Evolutionary conservation across 768 basidiomycete genomes (phyloP).

Genomic region (Termitomyces titanicus): DNA sequence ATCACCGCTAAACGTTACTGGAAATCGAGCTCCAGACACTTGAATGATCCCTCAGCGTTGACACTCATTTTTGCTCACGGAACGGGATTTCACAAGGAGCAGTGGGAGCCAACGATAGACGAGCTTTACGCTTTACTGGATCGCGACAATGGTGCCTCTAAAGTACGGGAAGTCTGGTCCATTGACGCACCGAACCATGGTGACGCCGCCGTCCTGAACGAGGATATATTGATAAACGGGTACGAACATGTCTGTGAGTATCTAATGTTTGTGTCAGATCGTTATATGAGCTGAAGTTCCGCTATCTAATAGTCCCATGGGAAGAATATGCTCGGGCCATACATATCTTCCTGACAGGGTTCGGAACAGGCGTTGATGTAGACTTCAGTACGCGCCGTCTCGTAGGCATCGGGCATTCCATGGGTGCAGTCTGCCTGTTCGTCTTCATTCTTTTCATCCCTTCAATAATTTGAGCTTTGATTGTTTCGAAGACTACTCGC

Average conservation of each 20-base stretch:
- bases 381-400: slow-evolving; percentile 45
- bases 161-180: slow-evolving; percentile 46
- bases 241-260: slow-evolving; percentile 40
- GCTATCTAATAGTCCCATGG: slow-evolving; percentile 38
- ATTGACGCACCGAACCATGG: slow-evolving; percentile 56
- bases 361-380: slow-evolving; percentile 45
- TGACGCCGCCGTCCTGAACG: slow-evolving; percentile 47
- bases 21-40: slow-evolving; percentile 28
- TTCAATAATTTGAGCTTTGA: neutral
- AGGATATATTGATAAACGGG: slow-evolving; percentile 34
- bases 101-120: slow-evolving; percentile 55
- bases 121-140: slow-evolving; percentile 34
- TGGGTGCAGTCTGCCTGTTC: slow-evolving; percentile 46
- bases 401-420: slow-evolving; percentile 53
- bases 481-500: slow-evolving; percentile 32
- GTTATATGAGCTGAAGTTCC: neutral
- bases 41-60: slow-evolving; percentile 33
- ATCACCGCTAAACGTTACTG: slow-evolving; percentile 49
- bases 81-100: slow-evolving; percentile 54
- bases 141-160: slow-evolving; percentile 15
- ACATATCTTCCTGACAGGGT: slow-evolving; percentile 44
- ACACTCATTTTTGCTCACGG: slow-evolving; percentile 52
- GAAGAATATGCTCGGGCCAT: slow-evolving; percentile 48
- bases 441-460: slow-evolving; percentile 11
- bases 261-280: neutral